phyloP scores from a whole-genome alignment of 2,329 filamentous ascomycete genomes.

The Aureobasidium sp. region DNA sequence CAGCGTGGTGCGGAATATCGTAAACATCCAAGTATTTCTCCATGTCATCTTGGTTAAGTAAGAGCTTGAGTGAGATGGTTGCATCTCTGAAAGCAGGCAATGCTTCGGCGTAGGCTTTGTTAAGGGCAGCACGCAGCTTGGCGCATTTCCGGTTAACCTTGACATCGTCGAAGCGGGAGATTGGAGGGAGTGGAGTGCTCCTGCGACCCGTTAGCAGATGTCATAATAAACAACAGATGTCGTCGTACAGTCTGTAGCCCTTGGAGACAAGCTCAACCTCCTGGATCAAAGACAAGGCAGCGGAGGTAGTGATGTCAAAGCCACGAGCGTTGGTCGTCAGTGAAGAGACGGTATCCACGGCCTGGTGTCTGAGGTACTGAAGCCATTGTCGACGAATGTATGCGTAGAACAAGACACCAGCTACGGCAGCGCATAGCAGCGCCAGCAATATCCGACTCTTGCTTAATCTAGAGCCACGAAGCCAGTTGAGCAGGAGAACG shows the following conservation, averaged over 20 bases:
- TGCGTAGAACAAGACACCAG: constrained; percentile 55
- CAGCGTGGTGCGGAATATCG: constrained; percentile 39
- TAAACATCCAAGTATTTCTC: constrained; percentile 82
- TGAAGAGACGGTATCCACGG: constrained; percentile 57
- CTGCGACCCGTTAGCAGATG: constrained; percentile 37
- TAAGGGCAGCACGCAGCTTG: constrained; percentile 68
- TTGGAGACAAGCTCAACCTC: constrained; percentile 93
- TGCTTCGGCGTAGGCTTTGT: constrained; percentile 58
- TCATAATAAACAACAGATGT: background rate
- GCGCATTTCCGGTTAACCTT: constrained; percentile 67
- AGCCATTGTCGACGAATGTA: constrained; percentile 75
- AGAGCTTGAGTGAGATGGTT: constrained; percentile 57
- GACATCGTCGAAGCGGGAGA: constrained; percentile 74
- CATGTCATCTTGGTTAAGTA: constrained; percentile 71
- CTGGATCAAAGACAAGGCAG: constrained; percentile 74
- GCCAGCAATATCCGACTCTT: constrained; percentile 41
- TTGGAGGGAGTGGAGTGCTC: constrained; percentile 82
- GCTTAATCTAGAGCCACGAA: constrained; percentile 35
- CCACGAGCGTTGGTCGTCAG: constrained; percentile 69
- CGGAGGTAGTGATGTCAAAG: constrained; percentile 68
- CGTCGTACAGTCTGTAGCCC: constrained; percentile 69
- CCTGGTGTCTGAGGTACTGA: constrained; percentile 65
- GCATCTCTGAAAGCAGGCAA: constrained; percentile 66
- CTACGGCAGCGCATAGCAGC: constrained; percentile 41
- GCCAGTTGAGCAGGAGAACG: constrained; percentile 65